phyloP scores from a whole-genome alignment of 2,329 filamentous ascomycete genomes.

The Calonectria pseudoturangicola region DNA sequence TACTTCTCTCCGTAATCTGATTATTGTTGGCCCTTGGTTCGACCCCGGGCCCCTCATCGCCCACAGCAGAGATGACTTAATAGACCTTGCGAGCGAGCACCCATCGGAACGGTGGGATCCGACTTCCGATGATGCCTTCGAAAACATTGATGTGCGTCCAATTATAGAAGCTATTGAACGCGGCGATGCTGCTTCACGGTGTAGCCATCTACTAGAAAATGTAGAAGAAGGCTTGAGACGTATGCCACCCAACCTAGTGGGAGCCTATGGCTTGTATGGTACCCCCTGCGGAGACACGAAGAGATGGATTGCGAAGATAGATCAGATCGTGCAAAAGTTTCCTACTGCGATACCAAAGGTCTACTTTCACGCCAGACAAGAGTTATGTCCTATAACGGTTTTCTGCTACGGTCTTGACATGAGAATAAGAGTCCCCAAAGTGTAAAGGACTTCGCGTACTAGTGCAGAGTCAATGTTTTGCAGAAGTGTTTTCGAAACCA shows the following conservation, averaged over 20 bases:
- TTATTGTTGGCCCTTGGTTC: conserved; percentile 19
- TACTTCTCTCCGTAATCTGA: background rate
- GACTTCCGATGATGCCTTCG: background rate
- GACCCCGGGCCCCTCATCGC: conserved; percentile 3
- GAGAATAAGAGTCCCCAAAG: background rate
- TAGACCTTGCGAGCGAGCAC: background rate
- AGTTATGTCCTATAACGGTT: background rate
- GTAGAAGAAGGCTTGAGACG: background rate
- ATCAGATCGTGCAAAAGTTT: background rate
- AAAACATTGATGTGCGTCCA: background rate
- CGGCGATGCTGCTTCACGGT: background rate
- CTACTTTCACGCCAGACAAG: conserved; percentile 8
- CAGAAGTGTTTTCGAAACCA: too few relatives aligned
- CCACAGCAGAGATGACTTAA: background rate
- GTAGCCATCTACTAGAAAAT: background rate
- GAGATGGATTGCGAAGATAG: background rate
- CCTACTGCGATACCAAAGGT: background rate
- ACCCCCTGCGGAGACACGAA: conserved; percentile 1
- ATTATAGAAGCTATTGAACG: background rate
- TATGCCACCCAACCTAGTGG: background rate
- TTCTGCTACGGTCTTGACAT: background rate
- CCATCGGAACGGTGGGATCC: background rate
- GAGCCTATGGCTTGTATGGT: background rate
- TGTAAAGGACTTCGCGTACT: background rate
- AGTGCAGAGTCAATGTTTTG: too few relatives aligned